Evolutionary conservation across 2,329 filamentous ascomycete species (phyloP).

Genomic region (Chrysoporthe cubensis): DNA sequence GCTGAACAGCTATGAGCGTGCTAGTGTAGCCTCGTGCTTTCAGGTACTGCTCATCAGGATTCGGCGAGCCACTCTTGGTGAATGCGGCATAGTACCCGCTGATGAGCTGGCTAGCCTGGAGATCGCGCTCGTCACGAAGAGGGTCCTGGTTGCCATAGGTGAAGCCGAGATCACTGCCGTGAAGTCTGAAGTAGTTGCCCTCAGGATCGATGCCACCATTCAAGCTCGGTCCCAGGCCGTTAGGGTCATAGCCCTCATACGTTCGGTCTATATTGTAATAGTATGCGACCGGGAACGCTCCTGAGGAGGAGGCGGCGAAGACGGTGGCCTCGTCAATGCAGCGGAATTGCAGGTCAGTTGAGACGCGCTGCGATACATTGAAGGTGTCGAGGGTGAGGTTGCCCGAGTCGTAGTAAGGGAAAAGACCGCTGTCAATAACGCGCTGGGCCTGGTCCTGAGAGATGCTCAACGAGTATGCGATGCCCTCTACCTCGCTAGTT

Average conservation of each 20-base stretch:
- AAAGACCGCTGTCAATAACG: slow-evolving; percentile 50
- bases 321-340: slow-evolving; percentile 60
- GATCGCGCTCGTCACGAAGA: slow-evolving; percentile 19
- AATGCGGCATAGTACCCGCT: slow-evolving; percentile 27
- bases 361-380: slow-evolving; percentile 56
- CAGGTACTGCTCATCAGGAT: slow-evolving; percentile 19
- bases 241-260: slow-evolving; percentile 23
- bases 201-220: slow-evolving; percentile 20
- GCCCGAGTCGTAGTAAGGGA: slow-evolving; percentile 51
- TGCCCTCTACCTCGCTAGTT: slow-evolving; percentile 45
- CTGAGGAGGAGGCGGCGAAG: slow-evolving; percentile 43
- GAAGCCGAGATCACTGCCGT: slow-evolving; percentile 26
- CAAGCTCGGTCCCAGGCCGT: slow-evolving; percentile 12
- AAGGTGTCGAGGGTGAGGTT: slow-evolving; percentile 58
- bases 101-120: slow-evolving; percentile 25
- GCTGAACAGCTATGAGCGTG: slow-evolving; percentile 12
- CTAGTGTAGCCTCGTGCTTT: slow-evolving; percentile 15
- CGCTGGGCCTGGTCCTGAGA: slow-evolving; percentile 44
- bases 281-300: slow-evolving; percentile 25
- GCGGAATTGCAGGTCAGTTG: slow-evolving; percentile 58
- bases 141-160: slow-evolving; percentile 24
- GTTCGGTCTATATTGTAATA: slow-evolving; percentile 25
- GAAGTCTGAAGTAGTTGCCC: slow-evolving; percentile 23
- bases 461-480: slow-evolving; percentile 51
- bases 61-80: slow-evolving; percentile 19